Percentiles rank a stretch among this genome's conserved stretches.
Evolutionary conservation across 2,329 filamentous ascomycete species (phyloP).

Genomic region (Diaporthe ilicicola): DNA sequence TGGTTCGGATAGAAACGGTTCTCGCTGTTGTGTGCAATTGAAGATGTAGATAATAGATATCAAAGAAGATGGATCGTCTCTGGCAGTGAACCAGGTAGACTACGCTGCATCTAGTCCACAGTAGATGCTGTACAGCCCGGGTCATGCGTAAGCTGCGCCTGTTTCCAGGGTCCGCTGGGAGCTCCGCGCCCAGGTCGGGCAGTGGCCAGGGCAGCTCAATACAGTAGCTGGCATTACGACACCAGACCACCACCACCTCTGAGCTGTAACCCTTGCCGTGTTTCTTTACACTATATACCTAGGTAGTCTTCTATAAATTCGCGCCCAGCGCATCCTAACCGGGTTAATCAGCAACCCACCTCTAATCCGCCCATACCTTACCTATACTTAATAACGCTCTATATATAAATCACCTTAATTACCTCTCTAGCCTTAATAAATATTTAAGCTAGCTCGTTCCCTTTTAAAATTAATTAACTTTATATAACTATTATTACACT

Average conservation of each 20-base stretch:
- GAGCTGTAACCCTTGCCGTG: neutral
- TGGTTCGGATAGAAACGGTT: neutral
- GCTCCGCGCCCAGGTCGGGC: neutral
- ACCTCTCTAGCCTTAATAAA: too few species aligned
- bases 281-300: neutral
- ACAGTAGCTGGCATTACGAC: neutral
- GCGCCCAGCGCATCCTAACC: too few species aligned
- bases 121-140: neutral
- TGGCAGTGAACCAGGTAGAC: too few species aligned
- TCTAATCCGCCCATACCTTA: too few species aligned
- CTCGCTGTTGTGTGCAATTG: neutral
- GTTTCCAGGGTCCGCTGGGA: constrained; percentile 3
- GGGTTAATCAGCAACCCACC: too few species aligned
- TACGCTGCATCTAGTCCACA: neutral
- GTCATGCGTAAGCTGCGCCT: neutral
- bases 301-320: too few species aligned
- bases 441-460: too few species aligned
- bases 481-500: too few species aligned
- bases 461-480: too few species aligned
- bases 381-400: too few species aligned
- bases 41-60: neutral
- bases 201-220: neutral
- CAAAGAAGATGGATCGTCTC: neutral
- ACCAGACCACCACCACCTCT: too few species aligned
- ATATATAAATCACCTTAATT: too few species aligned